Evolutionary conservation across 805 yeast genomes (phyloP), one percentile per base, ranked within the genome.

Genomic region (Candida odintsovae): DNA sequence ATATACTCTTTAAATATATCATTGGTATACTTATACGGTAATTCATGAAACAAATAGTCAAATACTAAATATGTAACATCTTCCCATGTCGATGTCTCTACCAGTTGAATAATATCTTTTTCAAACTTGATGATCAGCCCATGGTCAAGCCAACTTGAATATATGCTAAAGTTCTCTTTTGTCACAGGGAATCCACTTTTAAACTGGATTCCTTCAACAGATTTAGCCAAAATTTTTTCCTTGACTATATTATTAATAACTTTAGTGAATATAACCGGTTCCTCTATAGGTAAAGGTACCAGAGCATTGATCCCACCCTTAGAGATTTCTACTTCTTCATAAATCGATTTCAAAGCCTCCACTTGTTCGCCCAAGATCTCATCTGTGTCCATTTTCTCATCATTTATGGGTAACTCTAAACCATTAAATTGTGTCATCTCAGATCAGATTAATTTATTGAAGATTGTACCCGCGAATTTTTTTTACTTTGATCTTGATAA

Each of bases 311-410:
- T 33, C 20, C 20, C 36, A 8, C 3, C 10, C 16, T 18, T 33
- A 16, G 8, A n/a, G 18, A 33, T 33, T 16, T 33, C 20, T 10
- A 12, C 36, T 16, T 33, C 36, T n/a, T 16, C 12, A 48, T 62
- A 76, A 1, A 76, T 76, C 0, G 71, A 68, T 41, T 47, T 45
- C 37, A 76, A 49, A 4, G 72, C 66, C 35, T 64, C 69, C 16
- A 76, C 59, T 49, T 76, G 79, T 48, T 72, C 72, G 1, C 41
- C 36, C 16, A 62, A 51, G 8, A 51, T 22, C 45, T 33, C 36
- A 16, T 33, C 36, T 3, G 3, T 4, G 5, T 16, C 36, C 36
- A 33, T 33, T 16, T 16, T 35, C 3, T 10, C 28, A 8, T 8
- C 28, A 22, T 22, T 22, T 22, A n/a, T n/a, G n/a, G n/a, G n/a